Conservation (phyloP, 352 stramenopile genomes). For the Globisporangium carolinianum region DNA sequence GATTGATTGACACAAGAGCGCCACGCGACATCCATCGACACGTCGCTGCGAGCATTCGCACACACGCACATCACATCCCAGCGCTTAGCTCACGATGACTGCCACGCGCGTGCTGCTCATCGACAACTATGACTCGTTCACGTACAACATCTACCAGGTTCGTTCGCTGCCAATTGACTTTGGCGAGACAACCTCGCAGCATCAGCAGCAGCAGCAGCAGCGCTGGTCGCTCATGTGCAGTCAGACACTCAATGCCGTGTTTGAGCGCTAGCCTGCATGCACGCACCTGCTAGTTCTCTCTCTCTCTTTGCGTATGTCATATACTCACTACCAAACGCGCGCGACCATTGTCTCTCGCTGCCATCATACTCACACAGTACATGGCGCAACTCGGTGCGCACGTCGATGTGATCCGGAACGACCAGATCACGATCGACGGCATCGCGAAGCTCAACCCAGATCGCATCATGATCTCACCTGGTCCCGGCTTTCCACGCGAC, state of each 20-base stretch:
- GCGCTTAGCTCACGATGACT: conserved; percentile 14
- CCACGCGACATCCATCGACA: not conserved
- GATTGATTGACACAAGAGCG: not conserved
- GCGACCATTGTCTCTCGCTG: not conserved
- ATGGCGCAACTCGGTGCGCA: conserved; percentile 78
- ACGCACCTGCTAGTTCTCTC: too few species aligned
- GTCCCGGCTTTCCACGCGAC: conserved; percentile 74
- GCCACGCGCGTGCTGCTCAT: conserved; percentile 77
- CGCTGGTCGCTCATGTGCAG: not conserved
- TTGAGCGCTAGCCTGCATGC: too few species aligned
- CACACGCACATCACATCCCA: not conserved
- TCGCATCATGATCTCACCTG: conserved; percentile 86
- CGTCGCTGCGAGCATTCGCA: not conserved
- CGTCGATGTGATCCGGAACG: conserved; percentile 78
- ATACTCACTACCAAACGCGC: too few species aligned
- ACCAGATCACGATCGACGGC: conserved; percentile 78
- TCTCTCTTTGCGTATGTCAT: too few species aligned
- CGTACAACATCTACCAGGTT: conserved; percentile 88
- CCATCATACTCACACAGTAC: conserved; percentile 32
- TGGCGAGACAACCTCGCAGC: too few species aligned
- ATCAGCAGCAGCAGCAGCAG: too few species aligned
- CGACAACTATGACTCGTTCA: conserved; percentile 91
- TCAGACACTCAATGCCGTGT: not conserved
- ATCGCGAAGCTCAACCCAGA: conserved; percentile 69
- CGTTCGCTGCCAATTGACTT: not conserved